Evolutionary conservation across 2,329 filamentous ascomycete genomes (phyloP), one percentile per base, ranked within the genome.

Genomic region (Alternaria tenuissima): DNA sequence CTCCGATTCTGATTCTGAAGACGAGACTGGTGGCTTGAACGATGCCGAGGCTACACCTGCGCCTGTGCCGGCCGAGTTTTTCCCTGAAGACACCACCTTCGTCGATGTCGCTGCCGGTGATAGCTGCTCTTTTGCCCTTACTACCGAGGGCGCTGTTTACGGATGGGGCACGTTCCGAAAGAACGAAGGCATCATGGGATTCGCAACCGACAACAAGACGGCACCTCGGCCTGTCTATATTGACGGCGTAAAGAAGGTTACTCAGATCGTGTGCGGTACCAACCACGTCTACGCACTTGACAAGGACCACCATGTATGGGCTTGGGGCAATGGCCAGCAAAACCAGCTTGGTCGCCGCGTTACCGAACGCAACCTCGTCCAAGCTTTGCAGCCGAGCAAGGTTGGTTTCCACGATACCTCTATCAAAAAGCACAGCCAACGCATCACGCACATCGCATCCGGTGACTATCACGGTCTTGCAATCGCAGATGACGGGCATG

Each of bases 401-500:
- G 83, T 88, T 57, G 85, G 85, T 41, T 82, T 88, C 43, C 84
- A 85, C 52, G 76, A 77, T 38, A 62, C 62, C 36, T 52, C 66
- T 8, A 65, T 74, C 59, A 75, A 74, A 65, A 68, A 69, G 20
- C 68, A 71, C 5, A 82, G 81, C 64, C 85, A 85, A 71, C 80
- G 81, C 64, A 87, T 91, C 52, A 82, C 83, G 52, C 87, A 81
- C 79, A 85, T 91, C 59, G 85, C 86, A 28, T 89, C 88, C 55
- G 93, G 93, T 44, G 87, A 89, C 14, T 94, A 94, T 79, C 92
- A 96, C 81, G 91, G 89, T 68, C 94, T 96, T 70, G 90, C 90
- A 51, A 85, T 93, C 49, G 85, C 86, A 69, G 86, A 88, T 62
- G 85, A 89, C 28, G 89, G 89, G 39, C 84, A 86, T 30, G 89